Percentiles rank a stretch among this genome's conserved stretches.
Evolutionary conservation across 805 yeast genomes (phyloP).

Genomic region (Candida arabinofermentans): DNA sequence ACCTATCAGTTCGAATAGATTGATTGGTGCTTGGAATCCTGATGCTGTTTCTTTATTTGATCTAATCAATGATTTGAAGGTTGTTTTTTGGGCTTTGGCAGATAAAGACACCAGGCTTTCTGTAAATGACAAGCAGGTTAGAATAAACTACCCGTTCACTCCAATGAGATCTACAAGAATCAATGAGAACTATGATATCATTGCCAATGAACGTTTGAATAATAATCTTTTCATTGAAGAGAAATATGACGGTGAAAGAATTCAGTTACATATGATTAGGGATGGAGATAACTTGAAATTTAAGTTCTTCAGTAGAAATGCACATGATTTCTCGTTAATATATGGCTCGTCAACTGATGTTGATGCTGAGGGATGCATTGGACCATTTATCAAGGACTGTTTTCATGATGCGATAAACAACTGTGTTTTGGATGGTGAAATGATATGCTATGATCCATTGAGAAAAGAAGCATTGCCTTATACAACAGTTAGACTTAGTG

Average conservation of each 20-base stretch:
- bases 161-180: conserved; percentile 74
- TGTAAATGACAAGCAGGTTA: conserved; percentile 36
- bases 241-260: conserved; percentile 90
- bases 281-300: conserved; percentile 35
- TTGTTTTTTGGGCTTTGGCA: conserved; percentile 53
- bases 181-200: conserved; percentile 42
- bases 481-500: conserved; percentile 73
- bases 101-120: conserved; percentile 46
- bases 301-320: conserved; percentile 59
- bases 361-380: conserved; percentile 22
- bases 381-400: conserved; percentile 32
- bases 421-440: conserved; percentile 81
- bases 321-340: conserved; percentile 65
- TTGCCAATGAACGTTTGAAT: conserved; percentile 42
- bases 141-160: conserved; percentile 53
- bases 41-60: conserved; percentile 65
- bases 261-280: conserved; percentile 65
- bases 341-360: conserved; percentile 46
- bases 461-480: conserved; percentile 62
- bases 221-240: conserved; percentile 69
- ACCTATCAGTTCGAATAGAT: conserved; percentile 50
- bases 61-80: conserved; percentile 59
- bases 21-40: conserved; percentile 69
- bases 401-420: conserved; percentile 27
- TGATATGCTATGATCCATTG: conserved; percentile 79